These are phyloP conservation scores for Calonectria henricotiae DNA, from an alignment of 2,329 filamentous ascomycete genomes.

Conservation along the genomic window DNA sequence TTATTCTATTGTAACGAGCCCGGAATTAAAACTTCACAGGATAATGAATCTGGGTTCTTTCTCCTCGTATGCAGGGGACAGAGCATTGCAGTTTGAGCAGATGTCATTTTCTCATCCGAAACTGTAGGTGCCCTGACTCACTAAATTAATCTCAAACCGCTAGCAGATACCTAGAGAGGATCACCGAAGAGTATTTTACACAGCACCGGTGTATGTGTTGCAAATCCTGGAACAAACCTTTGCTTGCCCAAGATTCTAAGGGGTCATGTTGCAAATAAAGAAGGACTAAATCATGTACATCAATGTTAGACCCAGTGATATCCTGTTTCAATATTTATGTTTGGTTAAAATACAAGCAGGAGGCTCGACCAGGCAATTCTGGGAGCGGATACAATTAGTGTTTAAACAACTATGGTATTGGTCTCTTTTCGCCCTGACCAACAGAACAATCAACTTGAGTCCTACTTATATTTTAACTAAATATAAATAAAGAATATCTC, in stretches of 20 bases:
- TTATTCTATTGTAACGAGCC: not conserved
- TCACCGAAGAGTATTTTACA: constrained; percentile 31
- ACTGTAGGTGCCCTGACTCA: not conserved
- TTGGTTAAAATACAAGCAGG: no score
- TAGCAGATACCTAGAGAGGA: constrained; percentile 13
- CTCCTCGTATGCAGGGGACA: not conserved
- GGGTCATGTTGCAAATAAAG: constrained; percentile 29
- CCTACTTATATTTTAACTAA: no score
- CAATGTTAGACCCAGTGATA: constrained; percentile 9
- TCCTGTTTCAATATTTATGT: constrained; percentile 32
- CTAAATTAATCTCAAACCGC: no score
- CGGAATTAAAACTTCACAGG: not conserved
- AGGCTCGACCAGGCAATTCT: no score
- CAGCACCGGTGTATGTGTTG: constrained; percentile 8
- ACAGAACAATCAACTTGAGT: no score
- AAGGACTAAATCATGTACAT: constrained; percentile 30
- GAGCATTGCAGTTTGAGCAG: constrained; percentile 2
- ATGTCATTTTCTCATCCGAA: constrained; percentile 24
- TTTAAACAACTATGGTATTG: no score
- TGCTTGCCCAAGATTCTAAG: not conserved
- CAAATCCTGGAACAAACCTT: not conserved
- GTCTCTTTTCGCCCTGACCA: no score
- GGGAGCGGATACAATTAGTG: no score
- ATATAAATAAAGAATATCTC: not conserved
- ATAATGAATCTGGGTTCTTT: constrained; percentile 13